These are phyloP conservation scores for Geotrichum aggregatum DNA, from an alignment of 1,139 yeast species.

Conservation along the genomic window DNA sequence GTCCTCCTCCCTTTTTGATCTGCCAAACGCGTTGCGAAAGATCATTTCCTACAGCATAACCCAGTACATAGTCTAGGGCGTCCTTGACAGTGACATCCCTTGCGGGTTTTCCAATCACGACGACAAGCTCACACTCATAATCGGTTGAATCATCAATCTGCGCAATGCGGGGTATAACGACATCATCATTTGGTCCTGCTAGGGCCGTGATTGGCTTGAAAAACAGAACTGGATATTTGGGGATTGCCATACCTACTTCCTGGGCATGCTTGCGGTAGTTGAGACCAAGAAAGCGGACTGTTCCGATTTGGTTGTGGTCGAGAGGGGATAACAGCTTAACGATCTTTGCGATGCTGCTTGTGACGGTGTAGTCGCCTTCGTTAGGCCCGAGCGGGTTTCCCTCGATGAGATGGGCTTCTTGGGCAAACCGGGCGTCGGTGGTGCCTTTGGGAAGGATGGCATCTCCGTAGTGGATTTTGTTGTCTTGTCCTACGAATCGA, in stretches of 20 bases:
- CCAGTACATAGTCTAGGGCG: slow-evolving; percentile 49
- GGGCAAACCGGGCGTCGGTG: slow-evolving; percentile 36
- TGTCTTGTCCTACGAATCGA: slow-evolving; percentile 39
- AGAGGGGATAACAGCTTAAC: slow-evolving; percentile 27
- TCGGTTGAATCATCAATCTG: slow-evolving; percentile 44
- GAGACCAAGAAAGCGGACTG: slow-evolving; percentile 40
- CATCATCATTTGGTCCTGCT: slow-evolving; percentile 42
- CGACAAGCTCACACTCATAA: slow-evolving; percentile 53
- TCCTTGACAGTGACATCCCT: slow-evolving; percentile 43
- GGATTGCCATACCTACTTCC: slow-evolving; percentile 34
- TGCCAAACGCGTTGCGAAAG: slow-evolving; percentile 56
- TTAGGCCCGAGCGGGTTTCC: slow-evolving; percentile 20
- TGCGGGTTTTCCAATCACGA: slow-evolving; percentile 51
- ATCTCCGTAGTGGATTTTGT: slow-evolving; percentile 44
- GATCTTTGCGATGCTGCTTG: slow-evolving; percentile 9
- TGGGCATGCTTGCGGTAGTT: slow-evolving; percentile 36
- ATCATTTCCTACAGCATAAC: slow-evolving; percentile 54
- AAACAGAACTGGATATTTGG: slow-evolving; percentile 49
- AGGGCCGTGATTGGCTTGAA: slow-evolving; percentile 46
- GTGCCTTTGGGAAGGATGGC: slow-evolving; percentile 39
- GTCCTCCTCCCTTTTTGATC: slow-evolving; percentile 45
- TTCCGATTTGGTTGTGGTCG: slow-evolving; percentile 28
- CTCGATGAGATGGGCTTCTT: slow-evolving; percentile 39
- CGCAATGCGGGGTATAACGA: slow-evolving; percentile 46
- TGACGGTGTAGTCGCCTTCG: slow-evolving; percentile 10